Evolutionary conservation across 345 rosid species (phyloP).

Genomic region (Sisymbrium altissimum): DNA sequence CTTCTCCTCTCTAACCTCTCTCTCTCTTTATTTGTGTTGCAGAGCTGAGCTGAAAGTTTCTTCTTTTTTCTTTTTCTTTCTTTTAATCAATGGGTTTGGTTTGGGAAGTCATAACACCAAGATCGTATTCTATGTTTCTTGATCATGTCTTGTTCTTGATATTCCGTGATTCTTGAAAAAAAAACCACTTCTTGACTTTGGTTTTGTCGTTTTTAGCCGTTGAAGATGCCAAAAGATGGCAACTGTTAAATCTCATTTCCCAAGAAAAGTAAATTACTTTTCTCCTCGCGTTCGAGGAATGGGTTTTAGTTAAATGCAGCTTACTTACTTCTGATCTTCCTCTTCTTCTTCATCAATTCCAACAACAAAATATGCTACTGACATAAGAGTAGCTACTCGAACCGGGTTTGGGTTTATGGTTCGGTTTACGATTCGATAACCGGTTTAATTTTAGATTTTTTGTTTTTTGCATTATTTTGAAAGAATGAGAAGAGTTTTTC

Average conservation of each 20-base stretch:
- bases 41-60: background rate
- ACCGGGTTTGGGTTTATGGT: conserved; percentile 7
- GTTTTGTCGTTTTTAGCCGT: background rate
- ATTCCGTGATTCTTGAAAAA: conserved; percentile 8
- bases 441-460: too few species aligned
- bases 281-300: too few species aligned
- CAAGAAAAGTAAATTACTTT: too few species aligned
- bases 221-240: background rate
- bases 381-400: background rate
- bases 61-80: background rate
- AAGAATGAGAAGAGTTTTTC: conserved; percentile 1
- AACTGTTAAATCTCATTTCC: background rate
- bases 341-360: background rate
- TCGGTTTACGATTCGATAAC: too few species aligned
- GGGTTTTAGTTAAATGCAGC: background rate
- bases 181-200: background rate
- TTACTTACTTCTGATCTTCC: background rate
- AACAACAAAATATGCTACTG: background rate
- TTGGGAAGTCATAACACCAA: background rate
- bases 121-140: conserved; percentile 20
- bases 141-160: conserved; percentile 13
- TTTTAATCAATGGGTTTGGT: conserved; percentile 9
- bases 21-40: background rate
- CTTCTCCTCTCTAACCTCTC: background rate
- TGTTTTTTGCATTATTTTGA: too few species aligned